phyloP scores from a whole-genome alignment of 2,329 filamentous ascomycete species.

The Botrytis aclada region DNA sequence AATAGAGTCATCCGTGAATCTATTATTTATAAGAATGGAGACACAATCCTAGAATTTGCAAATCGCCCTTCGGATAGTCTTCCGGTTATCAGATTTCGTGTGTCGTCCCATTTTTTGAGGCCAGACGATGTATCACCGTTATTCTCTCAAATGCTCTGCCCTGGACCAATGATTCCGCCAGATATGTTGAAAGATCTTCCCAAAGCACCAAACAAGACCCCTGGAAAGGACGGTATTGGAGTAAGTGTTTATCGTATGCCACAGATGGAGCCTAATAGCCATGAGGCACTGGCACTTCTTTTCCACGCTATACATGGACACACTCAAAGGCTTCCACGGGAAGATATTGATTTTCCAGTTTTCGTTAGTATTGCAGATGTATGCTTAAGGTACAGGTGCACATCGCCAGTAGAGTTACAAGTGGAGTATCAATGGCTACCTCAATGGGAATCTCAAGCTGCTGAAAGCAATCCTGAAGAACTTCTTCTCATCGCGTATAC shows the following conservation, averaged over 20 bases:
- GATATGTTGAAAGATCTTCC: conserved; percentile 30
- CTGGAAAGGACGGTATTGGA: conserved; percentile 45
- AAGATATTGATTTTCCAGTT: conserved; percentile 46
- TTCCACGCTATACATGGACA: conserved; percentile 53
- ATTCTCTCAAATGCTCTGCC: conserved; percentile 48
- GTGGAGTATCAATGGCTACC: conserved; percentile 53
- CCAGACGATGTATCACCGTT: conserved; percentile 51
- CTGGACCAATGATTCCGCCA: conserved; percentile 23
- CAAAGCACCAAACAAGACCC: conserved; percentile 38
- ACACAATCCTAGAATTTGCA: conserved; percentile 52
- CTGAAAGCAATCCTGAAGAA: conserved; percentile 48
- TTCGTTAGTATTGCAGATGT: conserved; percentile 53
- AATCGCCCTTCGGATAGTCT: conserved; percentile 41
- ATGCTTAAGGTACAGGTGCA: conserved; percentile 50
- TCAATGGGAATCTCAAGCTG: conserved; percentile 48
- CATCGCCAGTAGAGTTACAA: conserved; percentile 48
- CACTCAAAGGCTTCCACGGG: conserved; percentile 43
- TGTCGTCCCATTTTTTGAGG: conserved; percentile 47
- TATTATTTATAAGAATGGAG: conserved; percentile 46
- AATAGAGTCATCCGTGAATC: conserved; percentile 44
- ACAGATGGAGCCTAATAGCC: conserved; percentile 46
- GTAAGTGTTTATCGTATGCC: conserved; percentile 52
- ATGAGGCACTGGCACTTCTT: conserved; percentile 45
- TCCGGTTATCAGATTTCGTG: conserved; percentile 49
- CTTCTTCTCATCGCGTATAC: conserved; percentile 52